phyloP scores from a whole-genome alignment of 2,329 filamentous ascomycete species.

The Akanthomyces uredinophilus region DNA sequence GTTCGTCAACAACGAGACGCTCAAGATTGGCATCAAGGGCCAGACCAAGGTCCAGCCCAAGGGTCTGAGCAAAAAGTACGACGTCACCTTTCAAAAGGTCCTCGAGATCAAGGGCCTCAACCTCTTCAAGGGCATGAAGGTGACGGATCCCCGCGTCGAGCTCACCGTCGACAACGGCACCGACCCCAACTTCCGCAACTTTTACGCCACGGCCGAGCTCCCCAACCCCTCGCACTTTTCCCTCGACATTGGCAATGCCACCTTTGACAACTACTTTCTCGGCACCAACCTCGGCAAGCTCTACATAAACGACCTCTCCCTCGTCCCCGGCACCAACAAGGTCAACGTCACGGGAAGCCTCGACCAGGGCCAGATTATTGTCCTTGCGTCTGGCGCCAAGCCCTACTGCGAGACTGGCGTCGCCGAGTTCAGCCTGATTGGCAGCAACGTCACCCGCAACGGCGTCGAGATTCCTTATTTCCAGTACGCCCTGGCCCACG shows the following conservation, averaged over 20 bases:
- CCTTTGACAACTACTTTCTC: conserved; percentile 54
- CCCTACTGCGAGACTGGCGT: conserved; percentile 51
- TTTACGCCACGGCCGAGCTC: conserved; percentile 54
- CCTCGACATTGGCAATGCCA: conserved; percentile 62
- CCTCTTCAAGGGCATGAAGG: conserved; percentile 49
- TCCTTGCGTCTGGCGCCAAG: conserved; percentile 30
- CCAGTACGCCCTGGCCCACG: conserved; percentile 46
- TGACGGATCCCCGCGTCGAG: conserved; percentile 46
- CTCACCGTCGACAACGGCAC: conserved; percentile 35
- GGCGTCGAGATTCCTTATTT: conserved; percentile 53
- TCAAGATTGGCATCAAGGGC: conserved; percentile 48
- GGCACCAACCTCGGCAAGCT: conserved; percentile 48
- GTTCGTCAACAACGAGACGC: conserved; percentile 45
- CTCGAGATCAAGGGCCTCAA: conserved; percentile 47
- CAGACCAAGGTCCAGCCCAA: conserved; percentile 46
- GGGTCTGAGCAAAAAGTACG: conserved; percentile 44
- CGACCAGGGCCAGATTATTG: conserved; percentile 44
- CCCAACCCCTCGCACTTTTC: conserved; percentile 60
- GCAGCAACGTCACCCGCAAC: conserved; percentile 45
- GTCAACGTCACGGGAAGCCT: conserved; percentile 51
- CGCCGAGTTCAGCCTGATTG: conserved; percentile 50
- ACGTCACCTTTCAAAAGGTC: conserved; percentile 53
- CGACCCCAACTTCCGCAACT: conserved; percentile 43
- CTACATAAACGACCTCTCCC: conserved; percentile 52
- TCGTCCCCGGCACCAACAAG: conserved; percentile 55